Evolutionary conservation across 2,329 filamentous ascomycete genomes (phyloP), one percentile per base, ranked within the genome.

Genomic region (Geoglossum cookeanum): DNA sequence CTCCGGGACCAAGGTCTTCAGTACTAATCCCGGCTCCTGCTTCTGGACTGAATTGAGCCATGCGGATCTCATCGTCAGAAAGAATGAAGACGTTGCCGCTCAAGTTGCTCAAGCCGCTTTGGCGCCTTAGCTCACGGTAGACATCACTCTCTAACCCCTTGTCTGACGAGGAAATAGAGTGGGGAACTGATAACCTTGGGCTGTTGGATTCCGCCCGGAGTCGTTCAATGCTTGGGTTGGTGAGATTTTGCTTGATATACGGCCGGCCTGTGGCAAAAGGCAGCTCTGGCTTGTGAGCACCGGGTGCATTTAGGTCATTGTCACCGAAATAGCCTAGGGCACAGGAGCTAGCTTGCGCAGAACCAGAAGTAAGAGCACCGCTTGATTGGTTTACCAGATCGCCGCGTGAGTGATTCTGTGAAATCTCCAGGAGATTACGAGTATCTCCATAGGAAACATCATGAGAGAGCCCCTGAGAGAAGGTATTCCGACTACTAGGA

Each of bases 41-140:
- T 45, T 55, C 54, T 22, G 9, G 49, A n/a, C 22, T 22, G 13
- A 53, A 53, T 32, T 53, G 49, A 33, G 49, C 30, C 6, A 53
- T 9, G 29, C 29, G 30, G 22, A 53, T 35, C 30, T 32, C 37
- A 17, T 42, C 29, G 22, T 55, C 29, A 30, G n/a, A 15, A 6
- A 55, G 27, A 45, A 55, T 39, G 11, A 55, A 55, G 27, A 55
- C 37, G 39, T 22, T 55, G 37, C 35, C 54, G 29, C 37, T 55
- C 32, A 55, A 13, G 35, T 55, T 55, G 54, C 54, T 55, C 37
- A 55, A 33, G 6, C 54, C 54, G n/a, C 54, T 55, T 37, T 39
- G 22, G 15, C 44, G 37, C 29, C 54, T 55, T 13, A 55, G 33
- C 32, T 53, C 49, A 37, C 35, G 8, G 30, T 39, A 44, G 32